Percentiles rank a stretch among this genome's conserved stretches.
Conservation (phyloP, 768 basidiomycete species). For the Russula sp. region DNA sequence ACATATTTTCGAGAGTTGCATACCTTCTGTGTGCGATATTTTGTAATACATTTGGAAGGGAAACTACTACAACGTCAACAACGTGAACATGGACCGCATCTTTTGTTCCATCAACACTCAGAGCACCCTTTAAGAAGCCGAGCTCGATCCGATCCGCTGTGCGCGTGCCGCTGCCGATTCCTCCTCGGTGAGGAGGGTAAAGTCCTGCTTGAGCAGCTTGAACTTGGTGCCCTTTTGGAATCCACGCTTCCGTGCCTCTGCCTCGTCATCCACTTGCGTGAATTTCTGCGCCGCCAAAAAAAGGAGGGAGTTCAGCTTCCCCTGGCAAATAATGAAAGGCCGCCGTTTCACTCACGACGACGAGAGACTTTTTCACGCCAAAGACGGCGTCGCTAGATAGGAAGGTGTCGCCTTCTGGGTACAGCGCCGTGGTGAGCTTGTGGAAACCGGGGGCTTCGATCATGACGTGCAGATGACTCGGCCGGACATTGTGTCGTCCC, state of each 20-base stretch:
- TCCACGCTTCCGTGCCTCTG: conserved; percentile 48
- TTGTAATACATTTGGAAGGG: conserved; percentile 8
- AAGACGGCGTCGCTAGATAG: conserved; percentile 70
- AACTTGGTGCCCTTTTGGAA: conserved; percentile 41
- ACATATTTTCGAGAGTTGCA: background rate
- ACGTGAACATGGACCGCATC: background rate
- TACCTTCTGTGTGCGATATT: background rate
- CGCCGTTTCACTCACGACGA: conserved; percentile 47
- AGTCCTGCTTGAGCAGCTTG: conserved; percentile 41
- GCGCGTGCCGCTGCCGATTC: conserved; percentile 32
- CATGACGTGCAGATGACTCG: conserved; percentile 73
- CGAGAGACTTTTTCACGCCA: conserved; percentile 71
- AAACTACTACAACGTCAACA: background rate
- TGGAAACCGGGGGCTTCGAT: conserved; percentile 66
- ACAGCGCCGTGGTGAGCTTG: conserved; percentile 66
- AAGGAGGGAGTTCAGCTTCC: conserved; percentile 3
- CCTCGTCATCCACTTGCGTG: conserved; percentile 45
- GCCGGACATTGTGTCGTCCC: conserved; percentile 67
- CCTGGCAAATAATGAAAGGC: background rate
- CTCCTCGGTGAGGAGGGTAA: conserved; percentile 38
- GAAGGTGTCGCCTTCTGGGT: conserved; percentile 62
- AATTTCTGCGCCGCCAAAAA: conserved; percentile 31
- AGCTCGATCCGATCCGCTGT: conserved; percentile 4
- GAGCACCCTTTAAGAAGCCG: background rate
- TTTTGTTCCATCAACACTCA: background rate